phyloP scores from a whole-genome alignment of 2,329 filamentous ascomycete species.

The Colletotrichum abscissum region DNA sequence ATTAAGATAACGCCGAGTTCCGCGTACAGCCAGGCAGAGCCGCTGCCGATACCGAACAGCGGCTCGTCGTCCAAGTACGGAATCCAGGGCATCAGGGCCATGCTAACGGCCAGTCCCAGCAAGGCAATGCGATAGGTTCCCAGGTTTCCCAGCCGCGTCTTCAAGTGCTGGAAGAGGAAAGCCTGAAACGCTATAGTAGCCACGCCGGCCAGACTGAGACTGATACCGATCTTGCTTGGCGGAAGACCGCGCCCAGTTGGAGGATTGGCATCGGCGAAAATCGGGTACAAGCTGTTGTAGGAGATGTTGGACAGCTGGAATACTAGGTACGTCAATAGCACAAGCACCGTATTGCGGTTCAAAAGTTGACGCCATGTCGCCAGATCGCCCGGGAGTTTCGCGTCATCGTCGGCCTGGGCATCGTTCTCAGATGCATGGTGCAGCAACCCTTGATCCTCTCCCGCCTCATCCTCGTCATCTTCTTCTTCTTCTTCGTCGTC shows the following conservation, averaged over 20 bases:
- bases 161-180: slow-evolving; percentile 82
- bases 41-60: slow-evolving; percentile 67
- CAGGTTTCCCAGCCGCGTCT: slow-evolving; percentile 85
- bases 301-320: slow-evolving; percentile 96
- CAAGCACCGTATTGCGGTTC: slow-evolving; percentile 83
- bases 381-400: slow-evolving; percentile 64
- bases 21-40: slow-evolving; percentile 78
- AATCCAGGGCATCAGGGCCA: slow-evolving; percentile 90
- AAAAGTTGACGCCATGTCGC: slow-evolving; percentile 67
- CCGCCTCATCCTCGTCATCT: slow-evolving; percentile 35
- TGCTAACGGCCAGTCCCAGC: slow-evolving; percentile 83
- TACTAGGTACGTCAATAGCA: slow-evolving; percentile 88
- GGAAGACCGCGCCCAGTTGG: slow-evolving; percentile 82
- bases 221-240: slow-evolving; percentile 85
- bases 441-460: slow-evolving; percentile 40
- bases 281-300: slow-evolving; percentile 94
- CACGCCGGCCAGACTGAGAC: slow-evolving; percentile 83
- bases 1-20: slow-evolving; percentile 86
- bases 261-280: slow-evolving; percentile 81
- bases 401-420: slow-evolving; percentile 60
- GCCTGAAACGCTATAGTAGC: slow-evolving; percentile 93
- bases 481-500: slow-evolving; percentile 27
- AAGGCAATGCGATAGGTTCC: slow-evolving; percentile 84
- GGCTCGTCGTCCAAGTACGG: slow-evolving; percentile 76
- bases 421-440: slow-evolving; percentile 48